Base-by-base conservation (phyloP, 371 early-diverging fungal species). In the Rhizopus stolonifer region DNA sequence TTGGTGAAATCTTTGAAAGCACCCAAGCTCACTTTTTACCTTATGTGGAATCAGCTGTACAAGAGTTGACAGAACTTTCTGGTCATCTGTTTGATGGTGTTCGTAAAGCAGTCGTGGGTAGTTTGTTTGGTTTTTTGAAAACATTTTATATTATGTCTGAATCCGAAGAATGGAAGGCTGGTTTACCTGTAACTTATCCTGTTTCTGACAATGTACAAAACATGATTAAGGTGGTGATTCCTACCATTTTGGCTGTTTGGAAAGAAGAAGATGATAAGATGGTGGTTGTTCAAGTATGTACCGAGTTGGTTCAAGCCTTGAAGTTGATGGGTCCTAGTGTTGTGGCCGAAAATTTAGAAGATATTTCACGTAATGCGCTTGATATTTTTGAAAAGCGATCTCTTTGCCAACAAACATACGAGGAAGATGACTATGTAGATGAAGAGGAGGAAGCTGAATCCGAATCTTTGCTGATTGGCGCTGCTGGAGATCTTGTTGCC, bases 391-490 rank as follows among this genome's bases (percentile, higher is more conserved):
- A 91, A 49, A 87, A 88, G 71, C 83, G 87, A 64, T 87, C 92
- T 7, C 65, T 81, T 21, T 93, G 93, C 54, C 95, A 95, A 66
- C 89, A 90, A 57, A 80, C 67, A 11, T 83, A 81, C 24, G 91
- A 83, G 18, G 89, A 90, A 26, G 86, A 89, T 19, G 86, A 80
- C 45, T 90, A 86, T 46, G 86, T 86, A 23, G 94, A 91, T 47
- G 92, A 93, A 43, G 80, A 87, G 59, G 93, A 93, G 45, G 80
- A 87, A 58, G 88, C 91, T 2, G 94, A 94, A 58, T 86, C 82
- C 23, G 95, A 95, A 49, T 85, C 91, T 11, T 49, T 92, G 22
- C 69, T 94, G 29, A 90, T 94, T 46, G 80, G 83, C 43, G 77
- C 86, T 19, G 91, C 93, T 9, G 85, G 88, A 34, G 96, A 95